Evolutionary conservation across 805 yeast species (phyloP).

Genomic region (Candida andamanensis): DNA sequence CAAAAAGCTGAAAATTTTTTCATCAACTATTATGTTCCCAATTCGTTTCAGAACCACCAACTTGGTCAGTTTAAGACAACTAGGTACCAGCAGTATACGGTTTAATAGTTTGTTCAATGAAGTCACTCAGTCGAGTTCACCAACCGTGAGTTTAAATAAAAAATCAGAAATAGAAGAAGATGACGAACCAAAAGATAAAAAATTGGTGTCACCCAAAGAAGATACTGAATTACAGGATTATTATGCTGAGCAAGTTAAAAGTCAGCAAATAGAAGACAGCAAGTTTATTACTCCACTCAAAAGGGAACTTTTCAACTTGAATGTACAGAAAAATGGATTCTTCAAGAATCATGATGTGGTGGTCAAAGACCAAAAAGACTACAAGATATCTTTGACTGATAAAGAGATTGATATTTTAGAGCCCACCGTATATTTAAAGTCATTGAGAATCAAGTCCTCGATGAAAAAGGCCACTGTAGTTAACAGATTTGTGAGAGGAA

Average conservation of each 20-base stretch:
- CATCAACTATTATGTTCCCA: too few species aligned
- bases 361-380: conserved; percentile 38
- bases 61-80: conserved; percentile 4
- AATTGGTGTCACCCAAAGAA: conserved; percentile 22
- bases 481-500: conserved; percentile 67
- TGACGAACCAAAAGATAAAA: conserved; percentile 10
- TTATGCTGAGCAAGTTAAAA: conserved; percentile 39
- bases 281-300: conserved; percentile 70
- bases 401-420: conserved; percentile 75
- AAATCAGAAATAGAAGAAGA: conserved; percentile 8
- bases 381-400: conserved; percentile 51
- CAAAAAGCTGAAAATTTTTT: conserved; percentile 7
- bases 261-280: conserved; percentile 44
- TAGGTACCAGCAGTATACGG: conserved; percentile 1
- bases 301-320: conserved; percentile 54
- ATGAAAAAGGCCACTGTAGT: conserved; percentile 83
- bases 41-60: too few species aligned
- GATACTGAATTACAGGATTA: conserved; percentile 44
- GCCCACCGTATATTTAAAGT: conserved; percentile 79
- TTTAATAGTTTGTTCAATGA: conserved; percentile 11
- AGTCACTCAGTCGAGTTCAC: conserved; percentile 7
- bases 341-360: conserved; percentile 60
- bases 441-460: conserved; percentile 80
- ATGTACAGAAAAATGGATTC: conserved; percentile 59
- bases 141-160: conserved; percentile 5